Conservation (phyloP, 805 yeast species). For the Wickerhamomyces sydowiorum region DNA sequence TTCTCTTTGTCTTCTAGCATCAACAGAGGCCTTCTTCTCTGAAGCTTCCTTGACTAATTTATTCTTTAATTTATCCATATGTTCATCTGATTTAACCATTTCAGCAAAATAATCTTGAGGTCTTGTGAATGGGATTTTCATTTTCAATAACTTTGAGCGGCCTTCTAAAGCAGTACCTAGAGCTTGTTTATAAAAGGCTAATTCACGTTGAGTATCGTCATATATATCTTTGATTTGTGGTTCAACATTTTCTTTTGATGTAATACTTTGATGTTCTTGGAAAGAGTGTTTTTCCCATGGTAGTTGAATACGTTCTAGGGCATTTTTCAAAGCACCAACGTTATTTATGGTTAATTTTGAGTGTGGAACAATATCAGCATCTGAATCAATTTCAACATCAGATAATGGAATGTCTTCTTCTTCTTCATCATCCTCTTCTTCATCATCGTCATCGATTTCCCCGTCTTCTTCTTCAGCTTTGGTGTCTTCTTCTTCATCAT, state of each 20-base stretch:
- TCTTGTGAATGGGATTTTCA: conserved; percentile 83
- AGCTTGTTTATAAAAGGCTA: conserved; percentile 93
- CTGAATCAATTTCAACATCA: conserved; percentile 89
- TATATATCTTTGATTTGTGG: conserved; percentile 76
- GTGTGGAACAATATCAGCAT: conserved; percentile 90
- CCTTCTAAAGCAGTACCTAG: conserved; percentile 76
- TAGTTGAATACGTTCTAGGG: conserved; percentile 59
- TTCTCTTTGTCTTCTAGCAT: conserved; percentile 89
- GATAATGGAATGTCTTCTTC: conserved; percentile 83
- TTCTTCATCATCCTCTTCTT: conserved; percentile 56
- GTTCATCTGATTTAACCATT: conserved; percentile 97
- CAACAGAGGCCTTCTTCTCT: conserved; percentile 86
- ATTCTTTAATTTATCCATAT: conserved; percentile 88
- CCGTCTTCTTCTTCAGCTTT: conserved; percentile 40
- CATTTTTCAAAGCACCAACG: conserved; percentile 70
- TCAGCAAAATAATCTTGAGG: conserved; percentile 97
- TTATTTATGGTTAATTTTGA: conserved; percentile 88
- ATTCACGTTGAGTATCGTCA: conserved; percentile 93
- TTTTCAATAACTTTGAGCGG: conserved; percentile 55
- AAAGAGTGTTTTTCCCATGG: conserved; percentile 61
- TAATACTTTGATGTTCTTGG: conserved; percentile 76
- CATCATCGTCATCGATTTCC: conserved; percentile 45
- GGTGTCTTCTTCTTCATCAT: conserved; percentile 32
- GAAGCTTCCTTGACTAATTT: conserved; percentile 75
- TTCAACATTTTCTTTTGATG: conserved; percentile 56